Percentiles rank a stretch among this genome's conserved stretches.
Conservation (phyloP, 2,329 filamentous ascomycete species). For the Cladophialophora yegresii region DNA sequence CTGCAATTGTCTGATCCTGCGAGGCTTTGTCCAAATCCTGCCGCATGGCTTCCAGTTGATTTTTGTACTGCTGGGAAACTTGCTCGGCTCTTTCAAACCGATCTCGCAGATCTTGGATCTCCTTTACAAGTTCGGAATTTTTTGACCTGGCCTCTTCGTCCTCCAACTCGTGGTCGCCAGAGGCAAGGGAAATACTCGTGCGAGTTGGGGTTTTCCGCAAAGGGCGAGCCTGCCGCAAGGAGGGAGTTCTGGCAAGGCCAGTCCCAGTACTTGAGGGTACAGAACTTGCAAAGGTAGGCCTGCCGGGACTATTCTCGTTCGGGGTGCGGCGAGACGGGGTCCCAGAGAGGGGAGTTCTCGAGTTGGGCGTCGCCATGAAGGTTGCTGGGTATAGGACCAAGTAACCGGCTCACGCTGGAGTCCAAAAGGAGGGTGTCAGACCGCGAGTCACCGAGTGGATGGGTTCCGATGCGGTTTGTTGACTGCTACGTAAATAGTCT, state of each 20-base stretch:
- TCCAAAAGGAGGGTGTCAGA: constrained; percentile 1
- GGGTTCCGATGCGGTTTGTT: constrained; percentile 3
- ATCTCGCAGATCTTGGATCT: constrained; percentile 77
- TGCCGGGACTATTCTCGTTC: constrained; percentile 27
- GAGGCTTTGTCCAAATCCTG: constrained; percentile 80
- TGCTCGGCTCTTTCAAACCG: constrained; percentile 78
- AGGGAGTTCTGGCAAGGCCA: constrained; percentile 65
- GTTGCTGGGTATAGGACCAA: constrained; percentile 3
- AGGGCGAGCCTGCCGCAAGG: constrained; percentile 41
- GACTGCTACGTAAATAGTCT: constrained; percentile 25
- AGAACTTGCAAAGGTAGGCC: constrained; percentile 23
- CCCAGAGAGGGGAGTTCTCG: constrained; percentile 30
- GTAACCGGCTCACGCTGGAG: constrained; percentile 10
- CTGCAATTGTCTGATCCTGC: constrained; percentile 79
- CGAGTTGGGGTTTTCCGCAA: constrained; percentile 44
- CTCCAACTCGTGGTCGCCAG: constrained; percentile 49
- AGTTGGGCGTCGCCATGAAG: constrained; percentile 32
- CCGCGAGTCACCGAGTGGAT: constrained; percentile 3
- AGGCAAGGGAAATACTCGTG: constrained; percentile 36
- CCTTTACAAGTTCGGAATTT: constrained; percentile 69
- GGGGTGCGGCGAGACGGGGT: constrained; percentile 38
- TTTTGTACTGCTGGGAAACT: constrained; percentile 74
- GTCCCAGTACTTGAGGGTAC: constrained; percentile 53
- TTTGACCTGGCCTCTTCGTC: constrained; percentile 78
- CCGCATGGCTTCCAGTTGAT: constrained; percentile 82